Percentiles rank a stretch among this genome's conserved stretches.
These are phyloP conservation scores for Sophora flavescens DNA, from an alignment of 306 rosid species.

Conservation along the genomic window DNA sequence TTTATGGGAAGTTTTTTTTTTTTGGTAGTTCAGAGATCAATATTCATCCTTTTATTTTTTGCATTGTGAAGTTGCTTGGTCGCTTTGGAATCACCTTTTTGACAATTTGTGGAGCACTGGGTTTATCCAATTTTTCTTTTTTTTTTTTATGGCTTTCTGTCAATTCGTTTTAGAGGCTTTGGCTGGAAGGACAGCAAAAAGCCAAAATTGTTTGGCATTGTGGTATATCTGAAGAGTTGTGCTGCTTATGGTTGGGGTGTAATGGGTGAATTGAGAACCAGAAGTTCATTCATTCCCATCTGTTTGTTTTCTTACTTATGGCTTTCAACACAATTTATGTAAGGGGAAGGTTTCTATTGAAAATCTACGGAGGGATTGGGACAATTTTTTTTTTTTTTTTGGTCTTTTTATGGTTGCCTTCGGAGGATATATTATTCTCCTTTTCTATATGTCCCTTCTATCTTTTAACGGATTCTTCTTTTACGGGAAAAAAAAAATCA, in stretches of 20 bases:
- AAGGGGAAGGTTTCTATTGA: not conserved
- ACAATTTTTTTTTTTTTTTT: not conserved
- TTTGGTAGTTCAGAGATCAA: not conserved
- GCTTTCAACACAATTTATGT: not conserved
- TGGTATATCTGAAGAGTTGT: not conserved
- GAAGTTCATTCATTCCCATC: not conserved
- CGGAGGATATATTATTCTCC: not conserved
- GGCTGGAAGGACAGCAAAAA: not conserved
- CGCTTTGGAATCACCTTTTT: not conserved
- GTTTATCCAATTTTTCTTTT: not conserved
- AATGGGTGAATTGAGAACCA: not conserved
- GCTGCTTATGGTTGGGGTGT: not conserved
- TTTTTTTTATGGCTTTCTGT: not conserved
- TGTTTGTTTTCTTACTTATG: not conserved
- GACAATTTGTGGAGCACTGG: not conserved
- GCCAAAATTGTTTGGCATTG: no score
- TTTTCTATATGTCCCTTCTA: not conserved
- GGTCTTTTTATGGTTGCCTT: not conserved
- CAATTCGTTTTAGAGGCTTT: not conserved
- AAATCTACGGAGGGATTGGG: not conserved
- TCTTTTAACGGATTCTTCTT: constrained; percentile 14
- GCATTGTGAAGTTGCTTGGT: not conserved
- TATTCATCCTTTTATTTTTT: not conserved
- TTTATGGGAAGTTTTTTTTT: not conserved
- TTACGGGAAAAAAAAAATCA: not conserved